Evolutionary conservation across 1,284 basidiomycete species (phyloP).

Genomic region (Moesziomyces sp.): DNA sequence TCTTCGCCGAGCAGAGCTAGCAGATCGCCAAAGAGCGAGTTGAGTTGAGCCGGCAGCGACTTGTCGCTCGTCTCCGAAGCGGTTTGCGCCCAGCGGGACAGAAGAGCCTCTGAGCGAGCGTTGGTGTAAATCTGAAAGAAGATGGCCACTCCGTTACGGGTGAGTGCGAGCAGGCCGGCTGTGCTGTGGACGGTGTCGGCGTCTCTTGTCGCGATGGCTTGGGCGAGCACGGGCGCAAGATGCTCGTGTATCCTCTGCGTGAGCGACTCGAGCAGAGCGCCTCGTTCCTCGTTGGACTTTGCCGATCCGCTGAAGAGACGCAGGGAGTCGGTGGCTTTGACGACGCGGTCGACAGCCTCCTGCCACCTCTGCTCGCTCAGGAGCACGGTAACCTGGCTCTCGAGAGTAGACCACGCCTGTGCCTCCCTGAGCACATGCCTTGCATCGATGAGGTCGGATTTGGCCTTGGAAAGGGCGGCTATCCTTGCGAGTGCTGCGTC

Average conservation of each 20-base stretch:
- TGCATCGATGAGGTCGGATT: slow-evolving; percentile 33
- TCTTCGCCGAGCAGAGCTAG: slow-evolving; percentile 50
- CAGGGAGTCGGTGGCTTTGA: slow-evolving; percentile 39
- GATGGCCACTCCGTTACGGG: slow-evolving; percentile 13
- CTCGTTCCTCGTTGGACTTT: slow-evolving; percentile 30
- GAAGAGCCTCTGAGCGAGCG: slow-evolving; percentile 20
- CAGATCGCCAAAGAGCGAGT: slow-evolving; percentile 26
- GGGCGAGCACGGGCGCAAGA: slow-evolving; percentile 23
- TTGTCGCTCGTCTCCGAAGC: slow-evolving; percentile 20
- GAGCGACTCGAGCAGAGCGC: slow-evolving; percentile 30
- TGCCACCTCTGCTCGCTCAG: slow-evolving; percentile 29
- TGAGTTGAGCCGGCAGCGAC: slow-evolving; percentile 21
- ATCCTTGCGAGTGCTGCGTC: slow-evolving; percentile 31
- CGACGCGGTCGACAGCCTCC: slow-evolving; percentile 39
- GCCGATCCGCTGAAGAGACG: slow-evolving; percentile 35
- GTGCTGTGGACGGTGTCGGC: slow-evolving; percentile 3
- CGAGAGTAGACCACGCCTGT: slow-evolving; percentile 53
- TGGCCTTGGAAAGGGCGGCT: slow-evolving; percentile 27
- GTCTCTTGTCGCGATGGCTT: slow-evolving; percentile 25
- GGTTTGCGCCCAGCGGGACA: slow-evolving; percentile 29
- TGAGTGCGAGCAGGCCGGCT: slow-evolving; percentile 26
- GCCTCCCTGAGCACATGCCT: slow-evolving; percentile 50
- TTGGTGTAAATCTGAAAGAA: slow-evolving; percentile 39
- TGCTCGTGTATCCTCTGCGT: slow-evolving; percentile 24
- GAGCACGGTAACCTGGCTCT: slow-evolving; percentile 33